Base-by-base conservation (phyloP, 805 yeast species). In the Nakazawaea laoshanensis region DNA sequence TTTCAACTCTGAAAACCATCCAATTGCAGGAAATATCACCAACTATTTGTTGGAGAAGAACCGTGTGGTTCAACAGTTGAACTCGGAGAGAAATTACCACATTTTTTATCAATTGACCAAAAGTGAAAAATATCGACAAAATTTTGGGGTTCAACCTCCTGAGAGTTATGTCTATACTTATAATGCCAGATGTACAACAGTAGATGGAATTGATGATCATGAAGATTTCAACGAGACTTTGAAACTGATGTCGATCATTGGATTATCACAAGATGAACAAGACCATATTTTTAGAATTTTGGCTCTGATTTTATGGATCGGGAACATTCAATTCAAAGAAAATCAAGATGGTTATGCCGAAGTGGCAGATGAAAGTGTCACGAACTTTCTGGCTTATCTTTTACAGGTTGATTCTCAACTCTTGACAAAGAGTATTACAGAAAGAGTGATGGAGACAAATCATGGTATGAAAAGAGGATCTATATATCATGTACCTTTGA, bases 51-150 rank as follows among this genome's bases (percentile, higher is more conserved):
- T 92, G 42, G 99, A 92, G 52, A 92, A 92, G 53, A 95, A 86
- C 58, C 73, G 99, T 57, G 96, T 92, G 20, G 98, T 92, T n/a
- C 78, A 89, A 21, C 99, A 92, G 57, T 84, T 87, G 44, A 67
- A 74, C 42, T 77, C 82, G 46, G 99, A 92, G 63, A 74, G 99
- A 55, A 92, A 92, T 53, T 92, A 92, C 65, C 99, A 92, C 55
- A 92, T 92, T 37, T 92, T 92, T 53, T 92, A 92, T 53, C 99
- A 92, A 61, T 82, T 84, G 54, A 82, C 96, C 9, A 92, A 89
- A 53, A 74, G 86, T 10, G 88, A 86, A 24, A 67, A 67, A 36
- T 87, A 89, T 52, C 79, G 95, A 51, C 86, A 83, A 45, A 63
- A 60, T 22, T 88, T 65, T 52, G 99, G 99, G 33, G 77, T 92